phyloP scores from a whole-genome alignment of 2,329 filamentous ascomycete species.

The Alternaria brassicae region DNA sequence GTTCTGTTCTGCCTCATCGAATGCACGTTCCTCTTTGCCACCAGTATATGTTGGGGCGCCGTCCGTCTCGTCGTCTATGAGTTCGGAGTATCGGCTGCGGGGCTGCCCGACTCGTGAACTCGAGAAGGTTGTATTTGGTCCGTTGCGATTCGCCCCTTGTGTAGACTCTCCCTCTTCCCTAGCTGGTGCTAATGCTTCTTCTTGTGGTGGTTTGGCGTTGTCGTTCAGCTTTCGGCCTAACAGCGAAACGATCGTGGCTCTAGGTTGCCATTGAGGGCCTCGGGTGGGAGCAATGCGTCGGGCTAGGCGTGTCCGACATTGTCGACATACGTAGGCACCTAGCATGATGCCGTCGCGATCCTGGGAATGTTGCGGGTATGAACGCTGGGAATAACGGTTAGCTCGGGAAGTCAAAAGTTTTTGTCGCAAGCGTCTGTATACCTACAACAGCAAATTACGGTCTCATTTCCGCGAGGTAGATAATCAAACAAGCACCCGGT shows the following conservation, averaged over 20 bases:
- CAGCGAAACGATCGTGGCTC: conserved; percentile 45
- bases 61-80: conserved; percentile 6
- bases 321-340: conserved; percentile 44
- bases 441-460: background rate
- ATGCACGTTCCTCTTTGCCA: background rate
- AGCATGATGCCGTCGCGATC: conserved; percentile 32
- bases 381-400: conserved; percentile 7
- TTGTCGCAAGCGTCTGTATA: background rate
- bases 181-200: conserved; percentile 11
- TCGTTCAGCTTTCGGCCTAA: conserved; percentile 17
- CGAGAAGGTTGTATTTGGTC: background rate
- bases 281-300: conserved; percentile 18
- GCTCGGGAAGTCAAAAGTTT: conserved; percentile 2
- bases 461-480: background rate
- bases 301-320: conserved; percentile 38
- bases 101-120: background rate
- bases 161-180: conserved; percentile 8
- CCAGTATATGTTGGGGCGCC: background rate
- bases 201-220: conserved; percentile 6
- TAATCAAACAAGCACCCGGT: background rate
- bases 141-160: conserved; percentile 1
- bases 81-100: conserved; percentile 26
- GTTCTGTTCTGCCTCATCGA: background rate
- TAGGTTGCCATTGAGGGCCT: conserved; percentile 39
- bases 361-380: background rate